Conservation (phyloP, 306 rosid genomes). For the Senna tora region DNA sequence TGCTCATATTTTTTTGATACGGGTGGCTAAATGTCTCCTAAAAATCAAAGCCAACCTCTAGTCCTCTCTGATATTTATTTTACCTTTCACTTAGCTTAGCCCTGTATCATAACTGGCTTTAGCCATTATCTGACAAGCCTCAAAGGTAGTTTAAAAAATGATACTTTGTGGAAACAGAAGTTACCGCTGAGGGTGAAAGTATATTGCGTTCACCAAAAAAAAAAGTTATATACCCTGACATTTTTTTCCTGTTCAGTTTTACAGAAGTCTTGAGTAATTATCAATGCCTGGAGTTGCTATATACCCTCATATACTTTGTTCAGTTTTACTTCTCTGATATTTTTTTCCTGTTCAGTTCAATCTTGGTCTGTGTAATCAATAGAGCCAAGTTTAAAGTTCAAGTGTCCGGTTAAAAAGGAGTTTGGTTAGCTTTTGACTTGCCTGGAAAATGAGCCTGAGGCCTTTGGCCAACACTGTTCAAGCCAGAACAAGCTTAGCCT, state of each 20-base stretch:
- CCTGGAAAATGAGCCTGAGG: neutral
- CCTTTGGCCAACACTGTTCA: neutral
- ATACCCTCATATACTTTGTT: no score
- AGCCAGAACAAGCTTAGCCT: neutral
- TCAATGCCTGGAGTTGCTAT: no score
- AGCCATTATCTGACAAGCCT: neutral
- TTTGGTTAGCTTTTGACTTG: neutral
- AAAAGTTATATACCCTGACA: neutral
- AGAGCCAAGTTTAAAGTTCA: neutral
- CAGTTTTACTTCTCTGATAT: no score
- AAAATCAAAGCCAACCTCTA: neutral
- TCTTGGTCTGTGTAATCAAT: neutral
- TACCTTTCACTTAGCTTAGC: neutral
- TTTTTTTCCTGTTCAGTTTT: neutral
- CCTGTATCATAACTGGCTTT: neutral
- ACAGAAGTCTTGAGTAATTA: neutral
- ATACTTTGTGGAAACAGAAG: neutral
- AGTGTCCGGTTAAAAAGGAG: neutral
- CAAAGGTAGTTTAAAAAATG: neutral
- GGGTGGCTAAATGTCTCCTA: no score
- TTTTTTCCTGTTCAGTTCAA: neutral
- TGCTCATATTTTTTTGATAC: no score
- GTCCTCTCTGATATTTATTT: neutral
- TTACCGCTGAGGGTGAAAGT: neutral
- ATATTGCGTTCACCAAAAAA: no score